Evolutionary conservation across 805 yeast species (phyloP).

Genomic region (Brettanomyces nanus): DNA sequence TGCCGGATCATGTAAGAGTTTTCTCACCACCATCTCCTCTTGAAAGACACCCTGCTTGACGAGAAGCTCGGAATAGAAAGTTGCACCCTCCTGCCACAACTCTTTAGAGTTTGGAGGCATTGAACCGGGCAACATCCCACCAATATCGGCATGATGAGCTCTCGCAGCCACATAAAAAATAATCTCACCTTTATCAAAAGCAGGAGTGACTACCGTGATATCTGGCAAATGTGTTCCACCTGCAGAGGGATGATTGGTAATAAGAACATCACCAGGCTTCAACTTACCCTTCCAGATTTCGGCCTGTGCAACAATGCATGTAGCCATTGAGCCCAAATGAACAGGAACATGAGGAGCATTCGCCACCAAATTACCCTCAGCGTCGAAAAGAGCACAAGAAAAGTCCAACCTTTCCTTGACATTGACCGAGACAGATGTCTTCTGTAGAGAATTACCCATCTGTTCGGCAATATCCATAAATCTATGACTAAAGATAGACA

Average conservation of each 20-base stretch:
- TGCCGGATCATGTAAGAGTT: conserved; percentile 68
- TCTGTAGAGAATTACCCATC: conserved; percentile 75
- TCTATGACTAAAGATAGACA: conserved; percentile 74
- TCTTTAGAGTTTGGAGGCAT: conserved; percentile 90
- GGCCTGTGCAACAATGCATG: conserved; percentile 64
- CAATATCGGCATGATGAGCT: conserved; percentile 96
- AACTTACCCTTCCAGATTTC: conserved; percentile 55
- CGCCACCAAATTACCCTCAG: conserved; percentile 72
- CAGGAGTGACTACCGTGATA: conserved; percentile 89
- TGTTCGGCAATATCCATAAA: conserved; percentile 90
- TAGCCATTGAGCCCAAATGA: conserved; percentile 80
- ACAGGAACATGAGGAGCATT: conserved; percentile 89
- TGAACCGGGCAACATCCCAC: conserved; percentile 86
- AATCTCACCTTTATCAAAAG: conserved; percentile 52
- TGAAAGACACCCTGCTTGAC: conserved; percentile 69
- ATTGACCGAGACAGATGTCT: conserved; percentile 74
- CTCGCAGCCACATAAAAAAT: conserved; percentile 88
- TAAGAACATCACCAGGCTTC: conserved; percentile 65
- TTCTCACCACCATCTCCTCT: conserved; percentile 50
- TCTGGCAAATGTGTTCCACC: conserved; percentile 90
- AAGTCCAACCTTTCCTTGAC: conserved; percentile 79
- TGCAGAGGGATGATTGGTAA: conserved; percentile 72
- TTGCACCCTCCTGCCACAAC: conserved; percentile 86
- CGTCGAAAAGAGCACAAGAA: conserved; percentile 76
- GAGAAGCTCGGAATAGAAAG: conserved; percentile 68